Evolutionary conservation across 2,329 filamentous ascomycete species (phyloP).

Genomic region (Cladosporium colombiae): DNA sequence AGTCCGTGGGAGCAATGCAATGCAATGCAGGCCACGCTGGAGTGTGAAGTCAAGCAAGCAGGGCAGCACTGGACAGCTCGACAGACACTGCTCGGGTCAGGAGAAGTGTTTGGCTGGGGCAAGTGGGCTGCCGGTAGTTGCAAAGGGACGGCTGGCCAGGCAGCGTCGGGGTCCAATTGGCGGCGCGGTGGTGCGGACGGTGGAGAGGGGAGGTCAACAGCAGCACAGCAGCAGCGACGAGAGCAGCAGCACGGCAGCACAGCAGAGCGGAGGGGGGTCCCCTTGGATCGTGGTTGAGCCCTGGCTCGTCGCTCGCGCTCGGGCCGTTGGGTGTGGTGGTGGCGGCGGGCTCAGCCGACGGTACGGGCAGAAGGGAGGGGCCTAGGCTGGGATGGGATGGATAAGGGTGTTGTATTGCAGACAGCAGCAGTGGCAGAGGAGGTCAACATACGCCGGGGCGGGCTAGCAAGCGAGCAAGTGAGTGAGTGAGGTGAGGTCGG

Average conservation of each 20-base stretch:
- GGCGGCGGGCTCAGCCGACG: conserved; percentile 6
- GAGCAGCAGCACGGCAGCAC: background rate
- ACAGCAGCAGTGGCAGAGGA: background rate
- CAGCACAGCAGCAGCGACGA: background rate
- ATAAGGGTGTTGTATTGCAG: background rate
- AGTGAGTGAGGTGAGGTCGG: background rate
- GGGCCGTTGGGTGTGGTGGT: conserved; percentile 1
- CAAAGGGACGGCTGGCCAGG: background rate
- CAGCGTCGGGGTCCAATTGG: conserved; percentile 15
- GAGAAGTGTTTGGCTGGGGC: conserved; percentile 1
- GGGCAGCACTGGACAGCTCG: background rate
- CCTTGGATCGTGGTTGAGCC: conserved; percentile 2
- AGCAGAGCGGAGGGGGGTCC: background rate
- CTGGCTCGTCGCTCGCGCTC: background rate
- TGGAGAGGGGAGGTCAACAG: conserved; percentile 8
- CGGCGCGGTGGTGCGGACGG: conserved; percentile 15
- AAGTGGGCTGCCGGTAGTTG: conserved; percentile 1
- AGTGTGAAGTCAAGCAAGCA: conserved; percentile 6
- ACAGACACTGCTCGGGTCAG: conserved; percentile 4
- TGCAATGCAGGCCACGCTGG: background rate
- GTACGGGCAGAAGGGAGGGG: background rate
- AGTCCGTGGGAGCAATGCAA: conserved; percentile 6
- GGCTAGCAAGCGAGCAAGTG: background rate
- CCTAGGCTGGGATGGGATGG: background rate
- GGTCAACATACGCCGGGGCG: background rate